These are phyloP conservation scores for Blyttiomyces sp. DNA, from an alignment of 371 early-diverging fungal genomes.

Conservation along the genomic window DNA sequence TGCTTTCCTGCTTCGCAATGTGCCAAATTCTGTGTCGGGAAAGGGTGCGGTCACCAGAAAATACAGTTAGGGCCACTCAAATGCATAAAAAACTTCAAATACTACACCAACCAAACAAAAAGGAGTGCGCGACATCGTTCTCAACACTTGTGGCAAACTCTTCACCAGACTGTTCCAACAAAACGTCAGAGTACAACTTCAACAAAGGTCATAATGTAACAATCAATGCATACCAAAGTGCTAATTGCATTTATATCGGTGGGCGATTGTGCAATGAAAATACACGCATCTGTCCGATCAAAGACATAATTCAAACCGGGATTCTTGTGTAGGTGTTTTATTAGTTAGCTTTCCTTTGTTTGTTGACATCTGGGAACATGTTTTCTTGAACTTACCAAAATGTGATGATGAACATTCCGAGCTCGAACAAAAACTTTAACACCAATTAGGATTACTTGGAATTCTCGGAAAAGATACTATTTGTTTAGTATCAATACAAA, in stretches of 20 bases:
- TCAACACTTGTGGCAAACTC: not conserved
- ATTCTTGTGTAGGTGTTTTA: slow-evolving; percentile 35
- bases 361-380: not conserved
- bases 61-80: too few species aligned
- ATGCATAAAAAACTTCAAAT: too few species aligned
- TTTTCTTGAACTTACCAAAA: slow-evolving; percentile 7
- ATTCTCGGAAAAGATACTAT: slow-evolving; percentile 62
- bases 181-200: not conserved
- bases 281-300: slow-evolving; percentile 16
- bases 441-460: slow-evolving; percentile 68
- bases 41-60: too few species aligned
- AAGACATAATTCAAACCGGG: slow-evolving; percentile 61
- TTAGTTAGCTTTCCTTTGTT: too few species aligned
- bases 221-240: too few species aligned
- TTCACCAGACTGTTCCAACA: not conserved
- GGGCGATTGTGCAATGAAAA: not conserved
- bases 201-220: too few species aligned
- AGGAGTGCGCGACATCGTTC: not conserved
- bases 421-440: slow-evolving; percentile 38
- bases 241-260: not conserved
- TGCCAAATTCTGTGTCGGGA: too few species aligned
- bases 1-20: too few species aligned
- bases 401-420: not conserved
- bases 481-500: too few species aligned
- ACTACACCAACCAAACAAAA: not conserved